Evolutionary conservation across 2,329 filamentous ascomycete species (phyloP).

Genomic region (Nemania abortiva): DNA sequence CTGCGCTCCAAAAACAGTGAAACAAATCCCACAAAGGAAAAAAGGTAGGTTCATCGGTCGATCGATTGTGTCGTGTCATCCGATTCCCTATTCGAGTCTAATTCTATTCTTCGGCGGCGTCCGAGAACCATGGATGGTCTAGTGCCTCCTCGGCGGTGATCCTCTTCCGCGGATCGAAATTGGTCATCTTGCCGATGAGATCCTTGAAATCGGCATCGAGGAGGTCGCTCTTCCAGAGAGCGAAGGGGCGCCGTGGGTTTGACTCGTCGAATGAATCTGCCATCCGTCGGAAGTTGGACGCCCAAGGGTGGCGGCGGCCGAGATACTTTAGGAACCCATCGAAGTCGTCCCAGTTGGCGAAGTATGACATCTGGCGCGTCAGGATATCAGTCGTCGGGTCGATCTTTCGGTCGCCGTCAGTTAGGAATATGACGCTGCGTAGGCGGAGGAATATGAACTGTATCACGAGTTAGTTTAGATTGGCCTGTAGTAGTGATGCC

Average conservation of each 20-base stretch:
- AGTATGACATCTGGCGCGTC: slow-evolving; percentile 61
- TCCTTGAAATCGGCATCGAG: slow-evolving; percentile 57
- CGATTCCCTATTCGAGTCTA: not conserved
- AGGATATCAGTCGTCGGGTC: slow-evolving; percentile 57
- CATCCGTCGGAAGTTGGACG: slow-evolving; percentile 54
- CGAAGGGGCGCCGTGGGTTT: slow-evolving; percentile 58
- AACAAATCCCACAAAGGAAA: slow-evolving; percentile 11
- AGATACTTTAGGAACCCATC: slow-evolving; percentile 57
- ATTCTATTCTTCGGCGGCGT: slow-evolving; percentile 34
- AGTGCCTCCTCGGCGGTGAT: slow-evolving; percentile 56
- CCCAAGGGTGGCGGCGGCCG: slow-evolving; percentile 55
- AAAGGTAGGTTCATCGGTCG: not conserved
- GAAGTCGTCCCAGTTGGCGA: slow-evolving; percentile 58
- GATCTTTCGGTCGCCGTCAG: slow-evolving; percentile 52
- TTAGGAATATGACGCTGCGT: slow-evolving; percentile 56
- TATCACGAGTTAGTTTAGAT: slow-evolving; percentile 36
- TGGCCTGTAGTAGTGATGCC: not conserved
- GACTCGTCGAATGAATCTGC: slow-evolving; percentile 55
- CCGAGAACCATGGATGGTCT: slow-evolving; percentile 50
- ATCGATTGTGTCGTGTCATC: slow-evolving; percentile 4
- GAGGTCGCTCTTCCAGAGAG: slow-evolving; percentile 54
- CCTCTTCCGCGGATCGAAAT: slow-evolving; percentile 56
- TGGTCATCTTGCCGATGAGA: slow-evolving; percentile 55
- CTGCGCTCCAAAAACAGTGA: slow-evolving; percentile 9
- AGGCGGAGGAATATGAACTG: slow-evolving; percentile 61